Percentiles rank a stretch among this genome's conserved stretches.
These are phyloP conservation scores for Neurospora tetrasperma DNA, from an alignment of 495 filamentous ascomycete species.

Conservation along the genomic window DNA sequence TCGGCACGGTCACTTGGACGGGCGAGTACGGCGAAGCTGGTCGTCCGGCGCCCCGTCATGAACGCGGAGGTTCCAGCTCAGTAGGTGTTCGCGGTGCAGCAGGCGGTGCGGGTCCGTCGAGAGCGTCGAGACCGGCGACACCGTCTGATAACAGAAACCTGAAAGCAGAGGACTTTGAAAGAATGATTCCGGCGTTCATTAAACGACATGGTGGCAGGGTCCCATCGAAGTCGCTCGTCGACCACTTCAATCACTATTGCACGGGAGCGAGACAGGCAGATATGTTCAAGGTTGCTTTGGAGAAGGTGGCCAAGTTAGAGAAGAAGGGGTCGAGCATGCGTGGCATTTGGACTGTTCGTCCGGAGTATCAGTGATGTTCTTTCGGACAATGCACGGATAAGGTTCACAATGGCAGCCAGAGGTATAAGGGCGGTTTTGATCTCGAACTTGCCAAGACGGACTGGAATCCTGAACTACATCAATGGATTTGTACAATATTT, in stretches of 20 bases:
- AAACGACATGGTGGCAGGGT: conserved; percentile 58
- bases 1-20: conserved; percentile 91
- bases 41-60: conserved; percentile 30
- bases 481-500: neutral
- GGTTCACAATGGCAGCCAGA: neutral
- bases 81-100: conserved; percentile 43
- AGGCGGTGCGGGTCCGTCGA: conserved; percentile 23
- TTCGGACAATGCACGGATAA: neutral
- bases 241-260: conserved; percentile 57
- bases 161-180: conserved; percentile 49
- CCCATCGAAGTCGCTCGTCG: conserved; percentile 64
- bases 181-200: conserved; percentile 66
- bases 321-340: conserved; percentile 30
- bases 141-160: conserved; percentile 13
- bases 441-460: neutral
- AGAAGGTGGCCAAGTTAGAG: conserved; percentile 39
- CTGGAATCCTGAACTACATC: neutral
- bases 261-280: conserved; percentile 26
- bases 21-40: conserved; percentile 70
- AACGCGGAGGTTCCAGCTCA: conserved; percentile 36
- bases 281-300: conserved; percentile 39
- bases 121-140: conserved; percentile 18
- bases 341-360: conserved; percentile 32
- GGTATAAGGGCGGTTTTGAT: neutral
- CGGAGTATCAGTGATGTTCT: conserved; percentile 11